Evolutionary conservation across 2,329 filamentous ascomycete genomes (phyloP), one percentile per base, ranked within the genome.

Genomic region (Fusarium sacchari): DNA sequence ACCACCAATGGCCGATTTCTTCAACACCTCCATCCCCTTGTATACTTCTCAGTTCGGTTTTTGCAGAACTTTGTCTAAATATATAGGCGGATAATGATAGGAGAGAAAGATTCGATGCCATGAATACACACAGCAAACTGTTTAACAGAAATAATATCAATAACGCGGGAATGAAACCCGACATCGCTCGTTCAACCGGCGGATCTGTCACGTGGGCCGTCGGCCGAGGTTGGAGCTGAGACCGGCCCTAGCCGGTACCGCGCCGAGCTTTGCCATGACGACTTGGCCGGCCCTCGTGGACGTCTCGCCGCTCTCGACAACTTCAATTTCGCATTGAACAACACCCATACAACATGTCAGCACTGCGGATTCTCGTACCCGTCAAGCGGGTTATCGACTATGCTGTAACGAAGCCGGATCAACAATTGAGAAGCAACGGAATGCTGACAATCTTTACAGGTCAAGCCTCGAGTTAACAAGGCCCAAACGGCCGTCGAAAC

Each of bases 361-460:
- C 88, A 63, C 84, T 94, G 78, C 87, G 92, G 82, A 95, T 95
- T 83, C 88, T 95, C 71, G 93, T 95, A 7, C 93, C 93, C 83
- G 86, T 95, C 53, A 95, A 95, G 86, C 87, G 93, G 90, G 93
- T 95, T 57, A 94, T 95, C 86, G 93, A 95, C 88, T 95, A 94
- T 89, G 92, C 93, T 78, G 93, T 94, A 85, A 81, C 90, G 17
- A 15, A 53, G 39, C 22, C 14, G 7, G 49, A 57, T 57, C 50
- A 67, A 58, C 17, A 55, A 17, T 44, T 42, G 18, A 46, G 28
- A 32, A 55, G 59, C n/a, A 61, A 68, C 36, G 24, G 68, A 64
- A 43, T 56, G 61, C 61, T 75, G 64, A 72, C 44, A 61, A 39
- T 24, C 49, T 53, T 43, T 60, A 61, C 77, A 92, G 90, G 89